Evolutionary conservation across 164 flowering plant species (phyloP).

Genomic region (Euptelea pleiosperma): DNA sequence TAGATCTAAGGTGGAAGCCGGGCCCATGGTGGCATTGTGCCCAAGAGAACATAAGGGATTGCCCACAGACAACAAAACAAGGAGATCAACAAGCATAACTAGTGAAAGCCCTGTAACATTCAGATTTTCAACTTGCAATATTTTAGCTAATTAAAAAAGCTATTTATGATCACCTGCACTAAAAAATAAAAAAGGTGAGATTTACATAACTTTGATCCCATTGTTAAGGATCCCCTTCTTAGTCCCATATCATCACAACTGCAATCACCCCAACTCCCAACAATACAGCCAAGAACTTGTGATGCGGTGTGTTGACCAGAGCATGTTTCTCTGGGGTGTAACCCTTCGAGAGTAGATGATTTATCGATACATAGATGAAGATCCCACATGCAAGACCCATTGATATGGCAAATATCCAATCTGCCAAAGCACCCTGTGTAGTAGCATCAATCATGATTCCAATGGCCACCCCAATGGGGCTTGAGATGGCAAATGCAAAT

Average conservation of each 20-base stretch:
- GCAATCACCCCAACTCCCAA: slow-evolving; percentile 64
- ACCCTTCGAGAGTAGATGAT: slow-evolving; percentile 61
- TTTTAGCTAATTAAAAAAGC: too few relatives aligned
- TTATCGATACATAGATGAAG: slow-evolving; percentile 62
- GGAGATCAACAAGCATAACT: too few relatives aligned
- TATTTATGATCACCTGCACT: too few relatives aligned
- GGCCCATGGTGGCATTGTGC: too few relatives aligned
- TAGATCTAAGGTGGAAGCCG: too few relatives aligned
- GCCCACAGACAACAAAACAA: too few relatives aligned
- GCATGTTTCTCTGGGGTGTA: slow-evolving; percentile 30
- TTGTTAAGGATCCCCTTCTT: slow-evolving; percentile 1
- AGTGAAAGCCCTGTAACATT: too few relatives aligned
- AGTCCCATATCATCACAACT: slow-evolving; percentile 81
- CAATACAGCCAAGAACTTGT: slow-evolving; percentile 49
- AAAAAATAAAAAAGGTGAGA: too few relatives aligned
- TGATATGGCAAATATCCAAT: slow-evolving; percentile 75
- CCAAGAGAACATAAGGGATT: too few relatives aligned
- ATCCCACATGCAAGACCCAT: slow-evolving; percentile 78
- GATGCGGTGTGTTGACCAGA: slow-evolving; percentile 30
- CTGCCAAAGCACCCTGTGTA: slow-evolving; percentile 58
- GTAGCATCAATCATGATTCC: slow-evolving; percentile 74
- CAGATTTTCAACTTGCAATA: too few relatives aligned
- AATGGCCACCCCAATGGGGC: slow-evolving; percentile 69
- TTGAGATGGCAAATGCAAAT: slow-evolving; percentile 71
- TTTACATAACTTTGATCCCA: too few relatives aligned